Percentiles rank a stretch among this genome's conserved stretches.
These are phyloP conservation scores for Prunus persica DNA, from an alignment of 306 rosid genomes.

Conservation along the genomic window DNA sequence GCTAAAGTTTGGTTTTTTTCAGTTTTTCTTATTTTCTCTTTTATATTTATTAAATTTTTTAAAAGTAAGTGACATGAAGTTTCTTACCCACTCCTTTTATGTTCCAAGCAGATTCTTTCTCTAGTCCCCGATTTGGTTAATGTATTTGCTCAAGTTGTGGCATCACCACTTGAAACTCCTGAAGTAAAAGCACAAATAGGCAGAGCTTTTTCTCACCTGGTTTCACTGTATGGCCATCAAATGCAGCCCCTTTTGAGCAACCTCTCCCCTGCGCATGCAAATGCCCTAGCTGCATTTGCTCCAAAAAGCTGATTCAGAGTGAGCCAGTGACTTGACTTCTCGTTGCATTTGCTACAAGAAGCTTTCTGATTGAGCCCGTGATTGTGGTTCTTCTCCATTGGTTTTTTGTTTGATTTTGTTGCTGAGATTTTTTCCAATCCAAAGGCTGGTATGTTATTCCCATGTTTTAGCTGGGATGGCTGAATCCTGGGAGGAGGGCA, in stretches of 20 bases:
- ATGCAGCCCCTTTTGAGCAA: slow-evolving; percentile 84
- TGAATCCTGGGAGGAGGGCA: background rate
- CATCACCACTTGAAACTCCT: slow-evolving; percentile 78
- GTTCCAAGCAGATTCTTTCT: slow-evolving; percentile 70
- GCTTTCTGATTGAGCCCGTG: slow-evolving; percentile 9
- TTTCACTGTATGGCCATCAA: slow-evolving; percentile 88
- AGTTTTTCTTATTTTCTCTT: slow-evolving; percentile 10
- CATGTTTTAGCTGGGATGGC: slow-evolving; percentile 3
- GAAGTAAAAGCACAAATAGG: slow-evolving; percentile 85
- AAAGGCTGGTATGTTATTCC: slow-evolving; percentile 3
- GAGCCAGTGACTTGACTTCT: slow-evolving; percentile 19
- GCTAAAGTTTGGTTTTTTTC: background rate
- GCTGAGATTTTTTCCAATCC: slow-evolving; percentile 11
- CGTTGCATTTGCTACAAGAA: slow-evolving; percentile 6
- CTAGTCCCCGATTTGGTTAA: slow-evolving; percentile 89
- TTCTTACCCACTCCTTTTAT: slow-evolving; percentile 27
- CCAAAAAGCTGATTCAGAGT: slow-evolving; percentile 50
- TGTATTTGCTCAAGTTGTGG: slow-evolving; percentile 86
- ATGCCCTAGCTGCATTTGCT: slow-evolving; percentile 82
- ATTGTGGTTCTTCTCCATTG: slow-evolving; percentile 15
- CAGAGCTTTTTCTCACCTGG: slow-evolving; percentile 79
- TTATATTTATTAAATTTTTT: background rate
- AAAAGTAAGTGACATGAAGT: background rate
- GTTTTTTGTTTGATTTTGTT: background rate
- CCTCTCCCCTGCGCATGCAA: slow-evolving; percentile 79